These are phyloP conservation scores for Fagopyrum homotropicum DNA, from an alignment of 148 eudicot genomes.

Conservation along the genomic window DNA sequence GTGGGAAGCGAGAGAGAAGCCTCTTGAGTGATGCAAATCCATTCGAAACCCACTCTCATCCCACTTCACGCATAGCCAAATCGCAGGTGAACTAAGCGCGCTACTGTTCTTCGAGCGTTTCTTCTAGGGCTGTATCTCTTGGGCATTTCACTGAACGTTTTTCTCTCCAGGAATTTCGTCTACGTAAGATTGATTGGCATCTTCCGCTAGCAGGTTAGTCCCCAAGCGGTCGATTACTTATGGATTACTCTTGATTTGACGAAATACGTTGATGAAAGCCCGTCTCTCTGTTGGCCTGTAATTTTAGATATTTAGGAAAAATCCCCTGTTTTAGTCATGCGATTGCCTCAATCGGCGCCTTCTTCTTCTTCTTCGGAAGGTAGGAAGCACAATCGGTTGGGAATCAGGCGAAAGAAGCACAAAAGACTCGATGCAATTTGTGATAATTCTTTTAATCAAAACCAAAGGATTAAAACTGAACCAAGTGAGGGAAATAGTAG, in stretches of 20 bases:
- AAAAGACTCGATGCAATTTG: constrained; percentile 76
- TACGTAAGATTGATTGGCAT: constrained; percentile 16
- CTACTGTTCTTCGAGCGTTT: neutral
- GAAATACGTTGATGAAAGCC: neutral
- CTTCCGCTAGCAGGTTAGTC: constrained; percentile 19
- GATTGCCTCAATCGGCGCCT: constrained; percentile 40
- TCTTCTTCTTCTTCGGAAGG: constrained; percentile 26
- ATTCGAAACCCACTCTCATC: neutral
- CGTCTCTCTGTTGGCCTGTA: constrained; percentile 13
- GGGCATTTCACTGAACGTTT: neutral
- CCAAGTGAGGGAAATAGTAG: constrained; percentile 26
- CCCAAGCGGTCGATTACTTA: neutral
- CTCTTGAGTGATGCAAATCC: constrained; percentile 1
- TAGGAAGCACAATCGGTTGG: constrained; percentile 35
- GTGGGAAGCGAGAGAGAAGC: constrained; percentile 17
- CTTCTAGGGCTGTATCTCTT: constrained; percentile 40
- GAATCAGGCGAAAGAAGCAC: constrained; percentile 60
- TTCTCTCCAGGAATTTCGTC: constrained; percentile 5
- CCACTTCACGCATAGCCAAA: neutral
- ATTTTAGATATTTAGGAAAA: constrained; percentile 10
- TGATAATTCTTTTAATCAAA: constrained; percentile 52
- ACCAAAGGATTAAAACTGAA: constrained; percentile 26
- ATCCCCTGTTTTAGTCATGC: constrained; percentile 54
- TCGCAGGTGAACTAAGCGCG: neutral
- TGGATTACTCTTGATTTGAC: constrained; percentile 1